Conservation (phyloP, 805 yeast genomes). For the Candida sithepensis region DNA sequence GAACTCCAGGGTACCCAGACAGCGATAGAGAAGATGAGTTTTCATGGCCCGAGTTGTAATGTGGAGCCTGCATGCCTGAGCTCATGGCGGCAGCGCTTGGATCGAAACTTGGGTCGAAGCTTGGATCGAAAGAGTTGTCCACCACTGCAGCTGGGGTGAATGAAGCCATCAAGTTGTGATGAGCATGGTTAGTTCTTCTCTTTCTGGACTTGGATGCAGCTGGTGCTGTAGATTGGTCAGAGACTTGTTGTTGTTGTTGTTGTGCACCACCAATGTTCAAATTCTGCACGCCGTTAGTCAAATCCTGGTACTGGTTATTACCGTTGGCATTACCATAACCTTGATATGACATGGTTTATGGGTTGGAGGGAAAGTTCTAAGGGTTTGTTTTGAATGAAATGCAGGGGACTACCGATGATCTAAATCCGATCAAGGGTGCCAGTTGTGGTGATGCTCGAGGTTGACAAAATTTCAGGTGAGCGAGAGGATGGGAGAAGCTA, state of each 20-base stretch:
- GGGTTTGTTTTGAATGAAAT: too few relatives aligned
- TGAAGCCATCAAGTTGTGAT: constrained; percentile 21
- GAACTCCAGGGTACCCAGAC: background rate
- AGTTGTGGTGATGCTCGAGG: too few relatives aligned
- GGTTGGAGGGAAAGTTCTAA: too few relatives aligned
- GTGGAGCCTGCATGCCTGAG: constrained; percentile 26
- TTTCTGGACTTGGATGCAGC: constrained; percentile 6
- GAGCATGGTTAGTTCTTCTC: constrained; percentile 27
- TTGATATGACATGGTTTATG: constrained; percentile 2
- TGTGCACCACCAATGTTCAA: constrained; percentile 7
- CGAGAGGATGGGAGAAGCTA: too few relatives aligned
- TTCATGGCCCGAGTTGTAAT: constrained; percentile 1
- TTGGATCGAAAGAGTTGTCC: background rate
- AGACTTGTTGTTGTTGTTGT: constrained; percentile 1
- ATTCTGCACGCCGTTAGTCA: constrained; percentile 12
- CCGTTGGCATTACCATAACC: constrained; percentile 2
- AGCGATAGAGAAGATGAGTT: background rate
- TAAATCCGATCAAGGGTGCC: background rate
- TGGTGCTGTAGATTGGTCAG: background rate
- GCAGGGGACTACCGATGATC: too few relatives aligned
- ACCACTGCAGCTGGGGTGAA: constrained; percentile 7
- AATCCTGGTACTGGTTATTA: constrained; percentile 10
- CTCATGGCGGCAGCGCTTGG: constrained; percentile 32
- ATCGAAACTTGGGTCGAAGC: constrained; percentile 21
- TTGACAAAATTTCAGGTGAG: too few relatives aligned